These are phyloP conservation scores for Rhizopogon vesiculosus DNA, from an alignment of 768 basidiomycete species.

Conservation along the genomic window DNA sequence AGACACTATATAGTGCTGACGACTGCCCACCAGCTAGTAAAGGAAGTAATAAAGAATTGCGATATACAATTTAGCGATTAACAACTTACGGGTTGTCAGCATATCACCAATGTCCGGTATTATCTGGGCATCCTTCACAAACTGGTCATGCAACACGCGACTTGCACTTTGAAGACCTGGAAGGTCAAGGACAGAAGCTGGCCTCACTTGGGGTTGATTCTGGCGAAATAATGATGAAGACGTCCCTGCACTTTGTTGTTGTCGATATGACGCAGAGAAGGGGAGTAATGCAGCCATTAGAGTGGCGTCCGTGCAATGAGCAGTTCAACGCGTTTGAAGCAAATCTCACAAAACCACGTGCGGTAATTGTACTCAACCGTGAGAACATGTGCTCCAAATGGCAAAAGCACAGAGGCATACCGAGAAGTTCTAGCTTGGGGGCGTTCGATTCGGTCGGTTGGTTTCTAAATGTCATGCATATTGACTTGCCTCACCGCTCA, in stretches of 20 bases:
- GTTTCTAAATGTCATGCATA: too few species aligned
- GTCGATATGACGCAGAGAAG: conserved; percentile 5
- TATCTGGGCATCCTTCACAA: conserved; percentile 67
- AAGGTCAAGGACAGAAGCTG: conserved; percentile 46
- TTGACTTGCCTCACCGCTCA: too few species aligned
- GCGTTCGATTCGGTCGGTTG: too few species aligned
- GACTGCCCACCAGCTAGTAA: conserved; percentile 54
- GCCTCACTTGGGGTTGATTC: conserved; percentile 5
- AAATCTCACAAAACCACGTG: conserved; percentile 8
- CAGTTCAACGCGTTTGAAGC: conserved; percentile 5
- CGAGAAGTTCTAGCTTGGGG: too few species aligned
- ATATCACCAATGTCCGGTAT: conserved; percentile 75
- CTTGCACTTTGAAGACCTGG: conserved; percentile 61
- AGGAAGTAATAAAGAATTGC: not conserved
- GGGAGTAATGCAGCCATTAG: conserved; percentile 5
- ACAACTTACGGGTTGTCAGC: conserved; percentile 50
- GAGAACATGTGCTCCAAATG: too few species aligned
- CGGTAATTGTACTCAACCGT: not conserved
- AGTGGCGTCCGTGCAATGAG: not conserved
- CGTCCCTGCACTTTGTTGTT: not conserved
- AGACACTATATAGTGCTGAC: conserved; percentile 75
- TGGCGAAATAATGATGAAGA: conserved; percentile 1
- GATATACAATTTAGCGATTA: not conserved
- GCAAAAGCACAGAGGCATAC: too few species aligned
- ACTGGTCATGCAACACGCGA: conserved; percentile 60